phyloP scores from a whole-genome alignment of 257 asterid genomes.

The Eucommia ulmoides region DNA sequence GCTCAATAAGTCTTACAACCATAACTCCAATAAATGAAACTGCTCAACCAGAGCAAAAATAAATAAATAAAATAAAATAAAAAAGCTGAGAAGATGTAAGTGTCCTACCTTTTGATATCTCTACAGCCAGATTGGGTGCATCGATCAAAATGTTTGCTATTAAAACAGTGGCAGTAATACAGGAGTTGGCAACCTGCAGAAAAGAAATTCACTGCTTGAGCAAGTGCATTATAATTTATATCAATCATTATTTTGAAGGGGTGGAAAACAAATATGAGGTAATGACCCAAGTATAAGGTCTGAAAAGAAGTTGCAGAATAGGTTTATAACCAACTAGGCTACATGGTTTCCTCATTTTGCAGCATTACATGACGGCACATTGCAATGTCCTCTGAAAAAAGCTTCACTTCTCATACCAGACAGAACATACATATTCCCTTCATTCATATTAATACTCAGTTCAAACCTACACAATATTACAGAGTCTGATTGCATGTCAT shows the following conservation, averaged over 20 bases:
- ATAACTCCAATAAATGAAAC: too few relatives aligned
- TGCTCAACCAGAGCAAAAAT: too few relatives aligned
- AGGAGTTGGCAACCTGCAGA: conserved; percentile 64
- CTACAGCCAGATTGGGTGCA: conserved; percentile 36
- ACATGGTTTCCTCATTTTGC: neutral
- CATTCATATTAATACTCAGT: too few relatives aligned
- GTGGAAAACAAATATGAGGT: neutral
- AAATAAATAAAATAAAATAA: too few relatives aligned
- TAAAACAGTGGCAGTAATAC: conserved; percentile 69
- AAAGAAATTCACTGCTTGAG: conserved; percentile 4
- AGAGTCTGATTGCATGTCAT: too few relatives aligned
- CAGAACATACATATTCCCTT: too few relatives aligned
- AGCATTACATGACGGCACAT: neutral
- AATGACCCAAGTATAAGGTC: neutral
- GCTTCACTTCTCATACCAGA: too few relatives aligned
- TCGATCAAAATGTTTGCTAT: conserved; percentile 67
- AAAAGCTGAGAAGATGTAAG: conserved; percentile 3
- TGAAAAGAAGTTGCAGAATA: neutral
- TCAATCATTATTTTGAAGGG: neutral
- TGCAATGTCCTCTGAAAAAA: neutral
- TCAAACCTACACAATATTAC: too few relatives aligned
- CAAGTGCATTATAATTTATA: neutral
- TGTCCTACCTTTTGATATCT: conserved; percentile 58
- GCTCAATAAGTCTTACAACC: neutral
- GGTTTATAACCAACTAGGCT: neutral